phyloP scores from a whole-genome alignment of 768 basidiomycete genomes.

The Lactarius trivialis region DNA sequence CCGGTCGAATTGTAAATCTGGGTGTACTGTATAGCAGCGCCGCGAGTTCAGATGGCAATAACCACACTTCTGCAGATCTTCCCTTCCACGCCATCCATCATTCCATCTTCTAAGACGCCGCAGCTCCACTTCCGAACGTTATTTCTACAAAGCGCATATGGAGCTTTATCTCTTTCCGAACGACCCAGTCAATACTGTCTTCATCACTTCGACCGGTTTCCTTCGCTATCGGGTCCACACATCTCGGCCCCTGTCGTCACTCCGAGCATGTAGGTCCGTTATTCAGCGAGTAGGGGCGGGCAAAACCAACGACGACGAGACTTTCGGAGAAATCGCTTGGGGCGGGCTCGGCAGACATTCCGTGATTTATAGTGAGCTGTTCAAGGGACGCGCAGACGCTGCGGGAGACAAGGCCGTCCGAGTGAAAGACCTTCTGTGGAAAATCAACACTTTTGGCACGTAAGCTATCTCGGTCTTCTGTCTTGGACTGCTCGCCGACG shows the following conservation, averaged over 20 bases:
- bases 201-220: conserved; percentile 46
- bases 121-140: conserved; percentile 17
- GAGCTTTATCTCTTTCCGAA: conserved; percentile 48
- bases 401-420: conserved; percentile 11
- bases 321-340: conserved; percentile 49
- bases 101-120: background rate
- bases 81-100: background rate
- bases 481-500: background rate
- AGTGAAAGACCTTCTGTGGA: conserved; percentile 22
- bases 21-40: conserved; percentile 1
- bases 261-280: conserved; percentile 32
- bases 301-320: conserved; percentile 33
- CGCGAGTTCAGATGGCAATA: conserved; percentile 7
- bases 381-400: conserved; percentile 9
- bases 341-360: conserved; percentile 32
- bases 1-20: conserved; percentile 6
- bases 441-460: conserved; percentile 18
- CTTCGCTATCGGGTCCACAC: conserved; percentile 46
- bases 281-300: conserved; percentile 35
- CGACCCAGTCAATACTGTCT: conserved; percentile 42
- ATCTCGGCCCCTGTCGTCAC: conserved; percentile 27
- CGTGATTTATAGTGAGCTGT: conserved; percentile 21
- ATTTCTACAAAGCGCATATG: conserved; percentile 31
- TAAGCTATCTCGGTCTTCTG: conserved; percentile 1
- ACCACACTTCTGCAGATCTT: conserved; percentile 5